phyloP scores from a whole-genome alignment of 2,329 filamentous ascomycete species.

The Cordyceps pruinosa region DNA sequence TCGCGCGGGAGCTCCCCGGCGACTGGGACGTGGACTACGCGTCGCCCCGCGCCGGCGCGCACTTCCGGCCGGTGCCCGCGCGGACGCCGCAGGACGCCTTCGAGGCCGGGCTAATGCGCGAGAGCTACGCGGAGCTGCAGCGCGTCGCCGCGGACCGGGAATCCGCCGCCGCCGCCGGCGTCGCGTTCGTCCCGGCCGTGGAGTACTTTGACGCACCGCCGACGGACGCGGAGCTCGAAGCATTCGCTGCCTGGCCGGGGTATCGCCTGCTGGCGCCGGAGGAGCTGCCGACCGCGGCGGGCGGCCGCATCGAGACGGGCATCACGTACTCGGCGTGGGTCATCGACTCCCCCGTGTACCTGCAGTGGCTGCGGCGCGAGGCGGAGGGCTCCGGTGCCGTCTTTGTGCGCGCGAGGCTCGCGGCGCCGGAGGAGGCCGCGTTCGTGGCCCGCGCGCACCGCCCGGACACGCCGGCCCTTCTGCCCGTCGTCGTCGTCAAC shows the following conservation, averaged over 20 bases:
- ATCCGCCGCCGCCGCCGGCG: background rate
- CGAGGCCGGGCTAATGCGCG: background rate
- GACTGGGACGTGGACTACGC: constrained; percentile 7
- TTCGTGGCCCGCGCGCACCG: background rate
- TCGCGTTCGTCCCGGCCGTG: background rate
- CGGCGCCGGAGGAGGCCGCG: background rate
- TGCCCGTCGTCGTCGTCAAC: constrained; percentile 4
- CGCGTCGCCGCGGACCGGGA: background rate
- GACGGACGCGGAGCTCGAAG: background rate
- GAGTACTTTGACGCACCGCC: background rate
- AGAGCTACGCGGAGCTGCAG: constrained; percentile 1
- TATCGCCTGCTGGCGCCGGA: background rate
- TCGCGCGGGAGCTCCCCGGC: constrained; percentile 1
- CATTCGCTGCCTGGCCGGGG: background rate
- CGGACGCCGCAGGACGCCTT: background rate
- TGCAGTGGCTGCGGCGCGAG: background rate
- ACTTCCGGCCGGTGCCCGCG: constrained; percentile 4
- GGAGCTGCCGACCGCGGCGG: background rate
- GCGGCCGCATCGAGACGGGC: background rate
- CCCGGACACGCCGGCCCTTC: background rate
- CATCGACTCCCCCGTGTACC: constrained; percentile 1
- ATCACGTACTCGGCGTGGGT: constrained; percentile 4
- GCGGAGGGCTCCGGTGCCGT: background rate
- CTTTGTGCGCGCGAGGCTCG: background rate
- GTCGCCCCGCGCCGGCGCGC: constrained; percentile 3